phyloP scores from a whole-genome alignment of 345 rosid species.

The Corchorus capsularis region DNA sequence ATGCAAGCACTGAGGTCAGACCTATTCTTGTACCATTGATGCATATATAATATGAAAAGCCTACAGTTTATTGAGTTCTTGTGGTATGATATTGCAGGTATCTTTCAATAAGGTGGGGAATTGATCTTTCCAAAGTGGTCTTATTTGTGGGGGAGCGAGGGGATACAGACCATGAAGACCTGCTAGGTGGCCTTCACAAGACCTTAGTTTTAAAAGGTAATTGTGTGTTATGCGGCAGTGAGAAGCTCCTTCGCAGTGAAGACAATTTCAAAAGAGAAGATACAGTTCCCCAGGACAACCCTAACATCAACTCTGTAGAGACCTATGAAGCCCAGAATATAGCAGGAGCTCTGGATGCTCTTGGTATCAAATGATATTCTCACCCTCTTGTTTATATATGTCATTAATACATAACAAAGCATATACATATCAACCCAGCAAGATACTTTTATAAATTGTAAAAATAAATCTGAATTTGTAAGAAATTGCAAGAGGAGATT shows the following conservation, averaged over 20 bases:
- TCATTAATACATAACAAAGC: conserved; percentile 17
- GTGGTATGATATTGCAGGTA: conserved; percentile 50
- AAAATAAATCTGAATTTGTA: conserved; percentile 9
- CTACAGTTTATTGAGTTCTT: conserved; percentile 12
- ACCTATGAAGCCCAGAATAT: conserved; percentile 48
- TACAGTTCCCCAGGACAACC: conserved; percentile 44
- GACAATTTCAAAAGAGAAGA: conserved; percentile 68
- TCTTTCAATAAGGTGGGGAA: conserved; percentile 81
- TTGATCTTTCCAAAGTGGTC: conserved; percentile 58
- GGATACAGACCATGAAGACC: conserved; percentile 78
- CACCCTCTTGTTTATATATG: conserved; percentile 18
- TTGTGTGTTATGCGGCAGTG: conserved; percentile 56
- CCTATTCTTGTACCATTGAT: neutral
- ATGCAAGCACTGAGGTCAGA: conserved; percentile 78
- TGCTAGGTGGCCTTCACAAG: conserved; percentile 74
- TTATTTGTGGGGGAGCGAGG: conserved; percentile 78
- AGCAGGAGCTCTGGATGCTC: conserved; percentile 44
- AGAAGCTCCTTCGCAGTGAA: conserved; percentile 55
- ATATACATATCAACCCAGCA: conserved; percentile 11
- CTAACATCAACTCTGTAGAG: conserved; percentile 48
- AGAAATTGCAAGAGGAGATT: neutral
- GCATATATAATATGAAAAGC: neutral
- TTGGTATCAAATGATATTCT: conserved; percentile 46
- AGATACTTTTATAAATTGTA: conserved; percentile 6
- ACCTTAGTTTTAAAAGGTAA: conserved; percentile 56